Evolutionary conservation across 345 rosid genomes (phyloP), one percentile per base, ranked within the genome.

Genomic region (Sisymbrium irio): DNA sequence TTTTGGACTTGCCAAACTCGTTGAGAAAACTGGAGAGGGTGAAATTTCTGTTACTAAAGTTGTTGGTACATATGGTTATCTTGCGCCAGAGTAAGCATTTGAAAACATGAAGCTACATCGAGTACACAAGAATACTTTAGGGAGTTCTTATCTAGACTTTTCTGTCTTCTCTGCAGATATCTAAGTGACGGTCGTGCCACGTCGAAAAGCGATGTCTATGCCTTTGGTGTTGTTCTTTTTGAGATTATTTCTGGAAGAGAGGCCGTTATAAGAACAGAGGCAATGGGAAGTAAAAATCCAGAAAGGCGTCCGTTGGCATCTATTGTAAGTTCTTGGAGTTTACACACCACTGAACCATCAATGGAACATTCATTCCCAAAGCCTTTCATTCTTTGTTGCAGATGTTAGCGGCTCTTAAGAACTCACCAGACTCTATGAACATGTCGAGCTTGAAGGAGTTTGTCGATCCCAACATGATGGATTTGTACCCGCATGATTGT

Each of bases 21-120:
- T 95, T 56, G 91, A 88, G 54, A 86, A 80, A 76, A 80, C 87
- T 7, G 84, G 87, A 41, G 97, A 94, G 14, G 93, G 87, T 79
- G 99, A 91, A 78, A 80, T 92, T 41, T 71, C 96, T 3, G 83
- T 86, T 42, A 95, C 99, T 35, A 91, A 88, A 85, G 97, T 95
- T 81, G 99, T 95, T 37, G 99, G 99, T 60, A 91, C 99, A 80
- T 91, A 81, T 74, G 99, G 97, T 72, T 91, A 91, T 80, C 80
- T 95, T 57, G 96, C 99, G 28, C 99, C 99, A 33, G 97, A 95
- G 99, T 95, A 82, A 84, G 96, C 77, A 14, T 62, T 71, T 5
- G 0, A 45, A 58, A 40, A 39, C 62, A 2, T 40, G 62, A 58
- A 49, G 56, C 56, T 42, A 62, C 25, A 32, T 58, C 61, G 62